Evolutionary conservation across 2,329 filamentous ascomycete species (phyloP).

Genomic region (Alternaria dauci): DNA sequence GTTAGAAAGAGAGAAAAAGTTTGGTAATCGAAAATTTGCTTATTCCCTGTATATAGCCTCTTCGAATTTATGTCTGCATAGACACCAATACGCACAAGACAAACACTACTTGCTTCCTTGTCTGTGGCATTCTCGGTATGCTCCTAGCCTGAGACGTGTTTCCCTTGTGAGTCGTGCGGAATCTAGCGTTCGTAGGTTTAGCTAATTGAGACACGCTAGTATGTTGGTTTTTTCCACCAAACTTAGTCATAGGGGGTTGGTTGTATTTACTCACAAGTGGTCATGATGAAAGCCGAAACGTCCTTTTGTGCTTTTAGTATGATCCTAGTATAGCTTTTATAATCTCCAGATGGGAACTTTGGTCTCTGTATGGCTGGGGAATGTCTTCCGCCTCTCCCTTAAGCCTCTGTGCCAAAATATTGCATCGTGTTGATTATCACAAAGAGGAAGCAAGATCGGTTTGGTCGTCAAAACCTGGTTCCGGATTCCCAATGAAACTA

Average conservation of each 20-base stretch:
- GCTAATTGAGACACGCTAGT: background rate
- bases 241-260: background rate
- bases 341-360: background rate
- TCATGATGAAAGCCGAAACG: background rate
- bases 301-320: background rate
- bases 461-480: background rate
- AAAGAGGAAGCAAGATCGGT: background rate
- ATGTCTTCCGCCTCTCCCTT: background rate
- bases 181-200: background rate
- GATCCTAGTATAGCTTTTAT: background rate
- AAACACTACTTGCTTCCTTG: background rate
- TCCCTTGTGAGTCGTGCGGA: background rate
- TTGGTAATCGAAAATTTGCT: background rate
- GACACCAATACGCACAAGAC: background rate
- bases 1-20: background rate
- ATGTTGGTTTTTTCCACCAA: background rate
- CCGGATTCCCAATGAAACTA: slow-evolving; percentile 1
- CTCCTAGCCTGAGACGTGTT: background rate
- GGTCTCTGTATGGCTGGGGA: background rate
- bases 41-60: background rate
- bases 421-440: background rate
- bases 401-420: background rate
- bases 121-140: background rate
- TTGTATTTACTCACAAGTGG: background rate
- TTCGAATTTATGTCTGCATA: background rate